Conservation (phyloP, 306 rosid genomes). For the Pterocarpus macrocarpus region DNA sequence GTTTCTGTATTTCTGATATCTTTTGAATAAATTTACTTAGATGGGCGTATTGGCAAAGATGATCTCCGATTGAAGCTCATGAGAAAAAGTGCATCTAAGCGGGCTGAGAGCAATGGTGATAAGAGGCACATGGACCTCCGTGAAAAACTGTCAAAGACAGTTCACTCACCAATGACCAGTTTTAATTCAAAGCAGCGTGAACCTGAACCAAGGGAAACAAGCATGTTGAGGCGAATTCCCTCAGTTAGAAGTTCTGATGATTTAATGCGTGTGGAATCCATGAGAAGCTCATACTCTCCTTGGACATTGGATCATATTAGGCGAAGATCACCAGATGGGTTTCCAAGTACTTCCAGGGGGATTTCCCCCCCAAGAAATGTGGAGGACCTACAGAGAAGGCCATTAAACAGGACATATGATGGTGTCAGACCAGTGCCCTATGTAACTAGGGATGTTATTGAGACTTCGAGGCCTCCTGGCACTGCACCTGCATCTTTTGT, state of each 20-base stretch:
- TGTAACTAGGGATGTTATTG: slow-evolving; percentile 65
- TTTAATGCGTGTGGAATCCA: slow-evolving; percentile 67
- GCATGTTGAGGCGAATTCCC: slow-evolving; percentile 60
- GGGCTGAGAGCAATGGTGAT: slow-evolving; percentile 55
- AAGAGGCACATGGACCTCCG: slow-evolving; percentile 79
- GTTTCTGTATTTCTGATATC: slow-evolving; percentile 38
- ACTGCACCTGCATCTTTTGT: slow-evolving; percentile 58
- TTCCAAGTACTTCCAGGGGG: slow-evolving; percentile 56
- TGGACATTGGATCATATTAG: slow-evolving; percentile 81
- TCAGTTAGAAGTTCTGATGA: slow-evolving; percentile 71
- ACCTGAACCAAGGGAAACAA: slow-evolving; percentile 61
- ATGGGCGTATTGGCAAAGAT: slow-evolving; percentile 64
- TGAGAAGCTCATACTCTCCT: slow-evolving; percentile 77
- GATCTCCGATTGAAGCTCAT: slow-evolving; percentile 91
- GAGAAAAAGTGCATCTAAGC: slow-evolving; percentile 70
- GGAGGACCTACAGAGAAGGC: slow-evolving; percentile 67
- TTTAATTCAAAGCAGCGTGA: slow-evolving; percentile 49
- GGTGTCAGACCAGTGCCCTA: slow-evolving; percentile 64
- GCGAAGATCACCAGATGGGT: slow-evolving; percentile 62
- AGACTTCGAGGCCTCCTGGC: slow-evolving; percentile 65
- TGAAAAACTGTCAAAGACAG: slow-evolving; percentile 79
- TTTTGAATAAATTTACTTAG: slow-evolving; percentile 47
- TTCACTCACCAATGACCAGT: slow-evolving; percentile 45
- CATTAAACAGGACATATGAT: slow-evolving; percentile 67
- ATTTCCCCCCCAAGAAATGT: slow-evolving; percentile 55